Percentiles rank a stretch among this genome's conserved stretches.
Evolutionary conservation across 345 rosid species (phyloP).

Genomic region (Acer negundo): DNA sequence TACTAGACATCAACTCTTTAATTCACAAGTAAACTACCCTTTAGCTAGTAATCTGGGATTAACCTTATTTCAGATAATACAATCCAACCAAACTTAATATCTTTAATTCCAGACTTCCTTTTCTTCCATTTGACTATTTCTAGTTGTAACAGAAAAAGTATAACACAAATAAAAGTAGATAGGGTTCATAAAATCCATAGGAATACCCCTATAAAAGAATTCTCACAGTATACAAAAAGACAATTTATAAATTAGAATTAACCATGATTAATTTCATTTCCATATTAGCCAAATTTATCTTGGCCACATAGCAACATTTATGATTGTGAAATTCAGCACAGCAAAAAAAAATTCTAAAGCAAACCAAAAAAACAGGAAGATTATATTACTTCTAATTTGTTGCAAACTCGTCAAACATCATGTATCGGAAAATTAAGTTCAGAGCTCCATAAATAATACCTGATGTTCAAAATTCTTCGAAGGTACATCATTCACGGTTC

Average conservation of each 20-base stretch:
- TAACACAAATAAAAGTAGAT: no score
- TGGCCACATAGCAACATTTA: neutral
- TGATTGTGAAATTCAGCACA: neutral
- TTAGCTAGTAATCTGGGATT: neutral
- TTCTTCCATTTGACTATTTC: no score
- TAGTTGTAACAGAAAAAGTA: no score
- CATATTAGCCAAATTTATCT: neutral
- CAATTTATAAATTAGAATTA: neutral
- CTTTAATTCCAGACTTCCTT: no score
- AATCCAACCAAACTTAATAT: no score
- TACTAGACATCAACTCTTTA: neutral
- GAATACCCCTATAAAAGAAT: neutral
- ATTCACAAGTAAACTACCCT: neutral
- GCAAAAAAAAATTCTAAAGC: neutral
- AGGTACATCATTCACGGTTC: slow-evolving; percentile 42
- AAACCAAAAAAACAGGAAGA: neutral
- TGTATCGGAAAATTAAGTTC: neutral
- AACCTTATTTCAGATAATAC: no score
- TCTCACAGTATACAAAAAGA: neutral
- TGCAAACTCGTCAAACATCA: neutral
- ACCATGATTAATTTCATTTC: neutral
- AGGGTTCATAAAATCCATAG: no score
- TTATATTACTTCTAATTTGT: neutral
- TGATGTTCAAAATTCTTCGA: slow-evolving; percentile 53
- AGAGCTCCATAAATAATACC: slow-evolving; percentile 40